Percentiles rank a stretch among this genome's conserved stretches.
Conservation (phyloP, 2,329 filamentous ascomycete species). For the Epichloe baconii region DNA sequence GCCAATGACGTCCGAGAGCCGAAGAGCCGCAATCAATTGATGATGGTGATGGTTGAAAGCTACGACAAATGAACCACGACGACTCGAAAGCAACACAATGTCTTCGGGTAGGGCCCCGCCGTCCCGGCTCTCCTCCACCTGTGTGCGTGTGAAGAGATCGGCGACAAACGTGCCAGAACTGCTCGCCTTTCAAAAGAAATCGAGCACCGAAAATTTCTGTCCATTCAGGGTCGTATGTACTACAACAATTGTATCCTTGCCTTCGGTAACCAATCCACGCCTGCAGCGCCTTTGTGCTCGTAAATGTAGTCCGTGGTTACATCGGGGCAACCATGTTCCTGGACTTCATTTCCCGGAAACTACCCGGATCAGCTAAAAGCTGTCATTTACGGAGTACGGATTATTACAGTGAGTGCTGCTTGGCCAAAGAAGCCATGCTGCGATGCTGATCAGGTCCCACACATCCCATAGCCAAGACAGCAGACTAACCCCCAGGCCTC, state of each 20-base stretch:
- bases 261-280: slow-evolving; percentile 3
- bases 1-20: neutral
- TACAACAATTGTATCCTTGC: neutral
- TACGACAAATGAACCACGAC: neutral
- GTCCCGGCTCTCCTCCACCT: too few relatives aligned
- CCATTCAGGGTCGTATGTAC: neutral
- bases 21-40: neutral
- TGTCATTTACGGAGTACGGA: neutral
- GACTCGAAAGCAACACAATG: neutral
- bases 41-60: neutral
- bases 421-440: too few relatives aligned
- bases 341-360: slow-evolving; percentile 5
- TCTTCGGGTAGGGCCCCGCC: neutral
- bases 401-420: too few relatives aligned
- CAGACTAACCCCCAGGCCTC: too few relatives aligned
- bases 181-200: neutral
- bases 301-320: neutral
- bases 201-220: neutral
- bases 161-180: neutral
- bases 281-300: neutral
- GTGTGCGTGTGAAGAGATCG: neutral
- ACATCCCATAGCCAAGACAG: too few relatives aligned
- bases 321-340: neutral
- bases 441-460: too few relatives aligned
- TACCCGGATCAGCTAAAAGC: neutral